phyloP scores from a whole-genome alignment of 2,329 filamentous ascomycete genomes.

The Lachnum nothofagi region DNA sequence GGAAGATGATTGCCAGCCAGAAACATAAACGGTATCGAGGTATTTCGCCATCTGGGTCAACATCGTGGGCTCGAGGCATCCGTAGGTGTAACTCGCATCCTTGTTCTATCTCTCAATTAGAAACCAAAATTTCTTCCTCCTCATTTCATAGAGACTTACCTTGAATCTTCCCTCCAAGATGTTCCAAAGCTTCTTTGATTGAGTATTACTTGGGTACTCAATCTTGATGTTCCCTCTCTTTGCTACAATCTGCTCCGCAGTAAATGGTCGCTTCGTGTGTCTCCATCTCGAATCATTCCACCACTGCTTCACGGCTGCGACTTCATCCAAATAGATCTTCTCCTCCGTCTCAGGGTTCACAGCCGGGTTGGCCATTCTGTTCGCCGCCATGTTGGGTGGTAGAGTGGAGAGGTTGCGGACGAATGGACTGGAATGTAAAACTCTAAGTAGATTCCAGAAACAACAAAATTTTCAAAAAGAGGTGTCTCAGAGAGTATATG shows the following conservation, averaged over 20 bases:
- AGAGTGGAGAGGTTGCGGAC: conserved; percentile 18
- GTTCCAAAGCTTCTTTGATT: conserved; percentile 91
- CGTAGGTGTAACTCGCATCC: conserved; percentile 90
- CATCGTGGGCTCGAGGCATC: conserved; percentile 96
- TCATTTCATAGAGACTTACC: conserved; percentile 42
- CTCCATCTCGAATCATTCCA: conserved; percentile 91
- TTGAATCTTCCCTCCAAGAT: conserved; percentile 83
- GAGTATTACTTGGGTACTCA: conserved; percentile 81
- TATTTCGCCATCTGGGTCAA: conserved; percentile 99
- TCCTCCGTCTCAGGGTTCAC: conserved; percentile 55
- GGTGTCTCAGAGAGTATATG: no score
- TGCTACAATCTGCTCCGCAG: conserved; percentile 91
- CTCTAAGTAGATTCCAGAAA: background rate
- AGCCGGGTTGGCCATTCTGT: conserved; percentile 55
- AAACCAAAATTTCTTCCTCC: conserved; percentile 4
- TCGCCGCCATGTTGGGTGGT: conserved; percentile 27
- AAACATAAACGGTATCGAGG: conserved; percentile 96
- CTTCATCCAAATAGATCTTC: conserved; percentile 60
- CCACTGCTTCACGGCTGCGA: conserved; percentile 86
- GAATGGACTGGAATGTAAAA: conserved; percentile 3
- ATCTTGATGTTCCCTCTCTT: conserved; percentile 91
- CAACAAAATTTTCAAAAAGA: no score
- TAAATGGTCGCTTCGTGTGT: conserved; percentile 86
- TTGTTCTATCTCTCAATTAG: conserved; percentile 51
- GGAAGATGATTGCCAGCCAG: conserved; percentile 96